phyloP scores from a whole-genome alignment of 108 stramenopile genomes.

The Conticribra guillardii region DNA sequence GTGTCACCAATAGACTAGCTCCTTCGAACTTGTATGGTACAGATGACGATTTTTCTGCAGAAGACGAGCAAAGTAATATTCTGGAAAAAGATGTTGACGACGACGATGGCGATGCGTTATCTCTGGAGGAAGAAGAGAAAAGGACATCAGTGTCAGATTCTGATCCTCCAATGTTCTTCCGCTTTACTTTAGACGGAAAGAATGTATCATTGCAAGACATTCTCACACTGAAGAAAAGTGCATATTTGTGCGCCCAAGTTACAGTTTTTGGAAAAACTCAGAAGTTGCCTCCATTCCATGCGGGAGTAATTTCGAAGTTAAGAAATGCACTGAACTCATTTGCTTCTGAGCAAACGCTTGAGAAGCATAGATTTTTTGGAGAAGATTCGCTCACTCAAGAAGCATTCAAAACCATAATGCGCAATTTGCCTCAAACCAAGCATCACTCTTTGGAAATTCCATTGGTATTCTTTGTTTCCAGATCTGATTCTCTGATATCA shows the following conservation, averaged over 20 bases:
- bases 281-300: constrained; percentile 31
- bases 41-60: background rate
- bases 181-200: constrained; percentile 55
- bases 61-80: background rate
- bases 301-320: constrained; percentile 47
- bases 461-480: constrained; percentile 64
- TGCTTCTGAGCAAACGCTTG: constrained; percentile 70
- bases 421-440: constrained; percentile 60
- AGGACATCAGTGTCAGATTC: background rate
- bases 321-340: constrained; percentile 56
- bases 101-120: background rate
- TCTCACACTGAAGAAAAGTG: constrained; percentile 43
- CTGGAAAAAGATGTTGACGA: background rate
- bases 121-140: background rate
- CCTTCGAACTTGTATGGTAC: background rate
- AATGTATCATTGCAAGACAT: constrained; percentile 38
- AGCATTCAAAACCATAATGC: constrained; percentile 50
- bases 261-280: constrained; percentile 40
- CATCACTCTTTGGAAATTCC: constrained; percentile 55
- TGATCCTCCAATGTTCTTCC: constrained; percentile 59
- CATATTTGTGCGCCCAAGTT: constrained; percentile 53
- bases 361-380: constrained; percentile 55
- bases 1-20: background rate
- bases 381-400: constrained; percentile 45
- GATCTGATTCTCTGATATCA: constrained; percentile 58